Percentiles rank a stretch among this genome's conserved stretches.
These are phyloP conservation scores for Bipolaris victoriae DNA, from an alignment of 2,329 filamentous ascomycete species.

Conservation along the genomic window DNA sequence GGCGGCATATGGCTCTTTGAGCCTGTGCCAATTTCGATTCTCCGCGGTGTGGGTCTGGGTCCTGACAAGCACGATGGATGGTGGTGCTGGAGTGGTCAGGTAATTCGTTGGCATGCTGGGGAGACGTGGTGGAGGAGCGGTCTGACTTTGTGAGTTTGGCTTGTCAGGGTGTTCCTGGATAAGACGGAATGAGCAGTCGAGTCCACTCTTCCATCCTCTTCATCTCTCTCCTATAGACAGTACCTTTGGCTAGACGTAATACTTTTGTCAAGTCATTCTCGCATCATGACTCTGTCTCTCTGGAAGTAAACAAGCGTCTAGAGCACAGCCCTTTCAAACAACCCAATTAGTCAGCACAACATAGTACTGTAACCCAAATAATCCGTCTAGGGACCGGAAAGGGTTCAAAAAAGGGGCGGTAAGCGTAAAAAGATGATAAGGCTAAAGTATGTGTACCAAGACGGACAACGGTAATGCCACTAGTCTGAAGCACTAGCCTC, in stretches of 20 bases:
- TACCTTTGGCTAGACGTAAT: not conserved
- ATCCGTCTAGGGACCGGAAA: too few species aligned
- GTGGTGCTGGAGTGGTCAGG: constrained; percentile 69
- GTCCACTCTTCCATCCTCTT: not conserved
- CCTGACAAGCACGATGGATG: constrained; percentile 62
- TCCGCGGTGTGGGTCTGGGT: constrained; percentile 72
- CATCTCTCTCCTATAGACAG: too few species aligned
- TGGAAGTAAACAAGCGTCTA: too few species aligned
- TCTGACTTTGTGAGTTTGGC: constrained; percentile 46
- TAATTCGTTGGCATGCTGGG: constrained; percentile 65
- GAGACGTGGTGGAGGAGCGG: constrained; percentile 69
- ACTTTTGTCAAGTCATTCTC: not conserved
- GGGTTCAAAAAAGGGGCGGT: too few species aligned
- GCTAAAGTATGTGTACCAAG: too few species aligned
- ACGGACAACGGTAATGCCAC: too few species aligned
- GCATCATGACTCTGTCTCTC: not conserved
- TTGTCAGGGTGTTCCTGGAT: not conserved
- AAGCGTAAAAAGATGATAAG: too few species aligned
- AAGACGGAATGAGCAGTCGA: not conserved
- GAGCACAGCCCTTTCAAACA: too few species aligned
- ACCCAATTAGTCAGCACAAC: too few species aligned
- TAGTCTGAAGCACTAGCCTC: too few species aligned
- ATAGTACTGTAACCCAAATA: too few species aligned
- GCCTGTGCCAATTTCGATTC: constrained; percentile 75
- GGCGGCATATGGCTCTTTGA: constrained; percentile 81